Percentiles rank a stretch among this genome's conserved stretches.
Conservation (phyloP, 2,329 filamentous ascomycete species). For the Cladosporium colombiae region DNA sequence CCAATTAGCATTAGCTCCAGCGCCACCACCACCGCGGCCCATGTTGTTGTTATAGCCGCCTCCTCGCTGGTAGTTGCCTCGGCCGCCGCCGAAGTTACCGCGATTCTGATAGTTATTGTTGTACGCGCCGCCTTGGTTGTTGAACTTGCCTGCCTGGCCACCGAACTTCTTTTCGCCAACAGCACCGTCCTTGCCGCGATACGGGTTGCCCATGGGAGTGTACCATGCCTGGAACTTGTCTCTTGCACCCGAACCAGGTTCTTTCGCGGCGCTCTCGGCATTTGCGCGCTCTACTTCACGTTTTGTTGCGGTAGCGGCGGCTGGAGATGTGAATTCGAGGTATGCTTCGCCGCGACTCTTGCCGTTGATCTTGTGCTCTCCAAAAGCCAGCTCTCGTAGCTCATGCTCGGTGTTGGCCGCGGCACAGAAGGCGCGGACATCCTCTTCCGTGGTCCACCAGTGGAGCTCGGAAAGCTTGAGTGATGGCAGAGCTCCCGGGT, state of each 20-base stretch:
- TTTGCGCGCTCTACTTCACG: conserved; percentile 66
- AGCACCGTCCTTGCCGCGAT: conserved; percentile 64
- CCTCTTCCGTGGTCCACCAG: conserved; percentile 97
- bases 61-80: conserved; percentile 25
- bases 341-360: conserved; percentile 96
- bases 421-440: conserved; percentile 75
- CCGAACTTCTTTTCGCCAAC: conserved; percentile 37
- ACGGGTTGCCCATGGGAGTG: conserved; percentile 64
- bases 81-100: conserved; percentile 27
- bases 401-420: conserved; percentile 80
- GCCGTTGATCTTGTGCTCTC: conserved; percentile 97
- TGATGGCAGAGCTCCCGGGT: conserved; percentile 66
- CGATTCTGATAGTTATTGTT: conserved; percentile 38
- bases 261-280: conserved; percentile 23
- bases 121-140: conserved; percentile 42
- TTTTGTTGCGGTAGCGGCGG: conserved; percentile 84
- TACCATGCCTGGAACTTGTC: conserved; percentile 24
- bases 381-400: conserved; percentile 91
- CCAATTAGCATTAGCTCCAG: conserved; percentile 21
- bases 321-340: conserved; percentile 78
- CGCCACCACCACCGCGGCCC: conserved; percentile 17
- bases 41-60: conserved; percentile 23
- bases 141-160: conserved; percentile 53
- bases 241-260: conserved; percentile 22
- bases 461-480: conserved; percentile 85